Evolutionary conservation across 1,139 yeast genomes (phyloP).

Genomic region (Yamadazyma taylorii): DNA sequence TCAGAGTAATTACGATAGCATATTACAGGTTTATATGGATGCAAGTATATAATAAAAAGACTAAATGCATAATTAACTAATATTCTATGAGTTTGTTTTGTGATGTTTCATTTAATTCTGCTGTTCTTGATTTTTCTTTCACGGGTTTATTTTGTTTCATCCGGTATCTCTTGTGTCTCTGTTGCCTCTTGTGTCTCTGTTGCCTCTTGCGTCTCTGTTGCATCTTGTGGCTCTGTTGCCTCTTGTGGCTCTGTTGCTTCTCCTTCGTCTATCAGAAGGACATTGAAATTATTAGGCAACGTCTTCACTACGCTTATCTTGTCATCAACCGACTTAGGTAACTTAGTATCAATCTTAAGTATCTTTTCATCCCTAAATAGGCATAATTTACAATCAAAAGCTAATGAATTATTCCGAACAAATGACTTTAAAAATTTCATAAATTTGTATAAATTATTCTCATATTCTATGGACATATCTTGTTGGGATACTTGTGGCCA

Average conservation of each 20-base stretch:
- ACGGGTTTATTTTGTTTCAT: no score
- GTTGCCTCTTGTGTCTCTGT: not conserved
- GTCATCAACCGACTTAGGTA: conserved; percentile 5
- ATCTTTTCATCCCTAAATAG: conserved; percentile 35
- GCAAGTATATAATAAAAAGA: no score
- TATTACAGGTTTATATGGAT: no score
- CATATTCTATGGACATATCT: conserved; percentile 28
- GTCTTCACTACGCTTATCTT: not conserved
- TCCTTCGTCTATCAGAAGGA: not conserved
- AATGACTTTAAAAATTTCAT: conserved; percentile 30
- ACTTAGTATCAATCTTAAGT: conserved; percentile 30
- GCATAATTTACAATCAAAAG: conserved; percentile 50
- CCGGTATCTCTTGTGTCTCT: no score
- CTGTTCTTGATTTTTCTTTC: no score
- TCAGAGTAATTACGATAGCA: not conserved
- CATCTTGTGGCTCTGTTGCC: no score
- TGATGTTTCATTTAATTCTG: no score
- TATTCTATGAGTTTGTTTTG: no score
- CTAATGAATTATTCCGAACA: conserved; percentile 41
- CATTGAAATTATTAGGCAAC: conserved; percentile 1
- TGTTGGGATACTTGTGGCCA: conserved; percentile 9
- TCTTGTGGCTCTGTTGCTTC: conserved; percentile 1
- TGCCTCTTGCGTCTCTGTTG: no score
- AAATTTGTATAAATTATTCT: conserved; percentile 33
- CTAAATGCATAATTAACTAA: no score